Evolutionary conservation across 2,329 filamentous ascomycete species (phyloP), one percentile per base, ranked within the genome.

Genomic region (Nemania sp.): DNA sequence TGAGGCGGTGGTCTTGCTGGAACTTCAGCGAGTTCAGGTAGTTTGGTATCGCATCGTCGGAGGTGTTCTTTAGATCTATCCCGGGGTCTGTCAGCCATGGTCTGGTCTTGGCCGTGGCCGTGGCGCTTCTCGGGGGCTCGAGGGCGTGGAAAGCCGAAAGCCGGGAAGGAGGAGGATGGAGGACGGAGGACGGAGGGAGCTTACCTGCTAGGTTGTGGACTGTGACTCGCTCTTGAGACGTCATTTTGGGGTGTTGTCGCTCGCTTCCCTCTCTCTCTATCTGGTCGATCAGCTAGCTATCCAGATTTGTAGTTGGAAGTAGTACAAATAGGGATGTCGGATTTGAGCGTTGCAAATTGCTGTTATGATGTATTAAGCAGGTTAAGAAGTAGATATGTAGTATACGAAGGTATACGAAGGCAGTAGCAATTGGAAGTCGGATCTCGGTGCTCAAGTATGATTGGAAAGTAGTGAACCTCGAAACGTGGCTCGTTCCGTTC

Each of bases 51-150:
- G 93, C 92, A 78, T 99, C 95, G 79, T 99, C 95, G 67, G 91
- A 92, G 40, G 93, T 96, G 80, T 95, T 96, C 78, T 98, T 98
- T 66, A 99, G 89, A 75, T 98, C 95, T 96, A 6, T 15, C 35
- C 74, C 35, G 50, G 42, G 53, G 62, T 65, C 57, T 59, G 62
- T 60, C 59, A 56, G 50, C 21, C 18, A 34, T 29, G 34, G 34
- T 35, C 34, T 29, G 12, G 18, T 5, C 34, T 20, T 43, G 15
- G 42, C 25, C 39, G 34, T 43, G 15, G 42, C 25, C 39, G 34
- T 57, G 35, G 49, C 35, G 20, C 7, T 42, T 51, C 20, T 34
- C 2, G 17, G 15, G 49, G 2, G n/a, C n/a, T 20, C 21, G 12
- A n/a, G n/a, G 10, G 25, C 25, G 25, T 29, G 25, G n/a, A n/a